Percentiles rank a stretch among this genome's conserved stretches.
Evolutionary conservation across 192 early-diverging fungal genomes (phyloP).

Genomic region (Rhizoclosmatium globosum): DNA sequence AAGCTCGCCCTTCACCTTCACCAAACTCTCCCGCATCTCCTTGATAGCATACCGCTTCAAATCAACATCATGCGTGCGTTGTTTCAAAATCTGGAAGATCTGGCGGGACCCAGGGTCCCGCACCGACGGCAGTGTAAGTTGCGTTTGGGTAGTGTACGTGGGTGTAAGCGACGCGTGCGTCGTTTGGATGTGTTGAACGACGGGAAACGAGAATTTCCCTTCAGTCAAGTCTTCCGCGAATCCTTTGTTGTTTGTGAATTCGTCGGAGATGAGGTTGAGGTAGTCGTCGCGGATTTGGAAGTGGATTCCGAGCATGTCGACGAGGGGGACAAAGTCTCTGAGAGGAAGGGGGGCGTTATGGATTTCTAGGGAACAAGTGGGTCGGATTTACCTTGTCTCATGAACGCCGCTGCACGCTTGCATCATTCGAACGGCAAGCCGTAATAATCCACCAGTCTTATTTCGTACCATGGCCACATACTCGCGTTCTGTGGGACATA

Average conservation of each 20-base stretch:
- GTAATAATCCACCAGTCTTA: slow-evolving; percentile 97
- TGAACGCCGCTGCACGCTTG: slow-evolving; percentile 50
- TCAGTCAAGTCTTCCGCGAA: slow-evolving; percentile 99
- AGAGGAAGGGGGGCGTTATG: neutral
- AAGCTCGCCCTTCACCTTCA: slow-evolving; percentile 77
- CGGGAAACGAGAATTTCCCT: slow-evolving; percentile 98
- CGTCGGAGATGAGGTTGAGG: slow-evolving; percentile 87
- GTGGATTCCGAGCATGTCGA: slow-evolving; percentile 89
- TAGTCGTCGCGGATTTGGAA: slow-evolving; percentile 99
- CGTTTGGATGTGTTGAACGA: slow-evolving; percentile 85
- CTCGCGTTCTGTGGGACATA: slow-evolving; percentile 91
- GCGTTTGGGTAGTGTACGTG: slow-evolving; percentile 96
- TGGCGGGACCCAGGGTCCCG: slow-evolving; percentile 72
- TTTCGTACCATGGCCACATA: slow-evolving; percentile 96
- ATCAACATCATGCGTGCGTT: slow-evolving; percentile 80
- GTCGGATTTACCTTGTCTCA: no score
- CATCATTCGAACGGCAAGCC: slow-evolving; percentile 95
- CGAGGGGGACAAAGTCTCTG: slow-evolving; percentile 82
- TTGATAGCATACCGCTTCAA: slow-evolving; percentile 89
- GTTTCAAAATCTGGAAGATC: slow-evolving; percentile 86
- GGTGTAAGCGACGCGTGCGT: slow-evolving; percentile 83
- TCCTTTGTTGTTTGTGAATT: slow-evolving; percentile 94
- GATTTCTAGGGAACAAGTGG: neutral
- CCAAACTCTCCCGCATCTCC: slow-evolving; percentile 84
- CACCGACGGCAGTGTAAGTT: slow-evolving; percentile 75